Percentiles rank a stretch among this genome's conserved stretches.
These are phyloP conservation scores for Phaeosphaeria sp. DNA, from an alignment of 2,329 filamentous ascomycete genomes.

Conservation along the genomic window DNA sequence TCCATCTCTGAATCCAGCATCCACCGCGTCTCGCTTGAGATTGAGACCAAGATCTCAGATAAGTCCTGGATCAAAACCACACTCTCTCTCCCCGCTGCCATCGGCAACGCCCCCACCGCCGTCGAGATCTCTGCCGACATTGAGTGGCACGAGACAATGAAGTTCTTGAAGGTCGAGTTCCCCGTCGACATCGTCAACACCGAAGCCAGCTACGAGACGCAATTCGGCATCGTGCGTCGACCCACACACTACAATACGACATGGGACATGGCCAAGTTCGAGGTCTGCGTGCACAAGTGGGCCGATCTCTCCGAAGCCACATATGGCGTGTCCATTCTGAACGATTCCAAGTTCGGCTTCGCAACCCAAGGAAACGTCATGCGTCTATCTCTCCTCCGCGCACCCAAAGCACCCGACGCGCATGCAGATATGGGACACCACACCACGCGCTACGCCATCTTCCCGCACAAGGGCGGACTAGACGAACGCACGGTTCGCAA, in stretches of 20 bases:
- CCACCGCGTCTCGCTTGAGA: slow-evolving; percentile 81
- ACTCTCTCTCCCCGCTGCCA: slow-evolving; percentile 76
- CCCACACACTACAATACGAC: slow-evolving; percentile 98
- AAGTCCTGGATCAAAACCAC: slow-evolving; percentile 86
- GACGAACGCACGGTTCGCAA: slow-evolving; percentile 78
- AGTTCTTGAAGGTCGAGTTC: slow-evolving; percentile 98
- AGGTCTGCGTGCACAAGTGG: slow-evolving; percentile 95
- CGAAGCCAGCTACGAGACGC: slow-evolving; percentile 93
- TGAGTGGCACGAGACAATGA: slow-evolving; percentile 97
- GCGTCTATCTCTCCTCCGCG: slow-evolving; percentile 84
- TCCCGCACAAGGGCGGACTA: slow-evolving; percentile 80
- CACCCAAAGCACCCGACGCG: slow-evolving; percentile 90
- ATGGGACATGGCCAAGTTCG: slow-evolving; percentile 98
- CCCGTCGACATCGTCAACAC: slow-evolving; percentile 90
- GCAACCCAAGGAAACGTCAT: slow-evolving; percentile 88
- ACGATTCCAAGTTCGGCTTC: slow-evolving; percentile 96
- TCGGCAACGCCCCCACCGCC: slow-evolving; percentile 70
- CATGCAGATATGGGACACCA: slow-evolving; percentile 94
- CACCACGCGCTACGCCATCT: slow-evolving; percentile 85
- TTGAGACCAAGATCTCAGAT: slow-evolving; percentile 86
- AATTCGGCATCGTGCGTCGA: slow-evolving; percentile 85
- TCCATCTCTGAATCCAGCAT: slow-evolving; percentile 74
- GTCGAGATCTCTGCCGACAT: slow-evolving; percentile 84
- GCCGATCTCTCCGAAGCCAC: slow-evolving; percentile 87
- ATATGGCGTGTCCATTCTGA: slow-evolving; percentile 91